phyloP scores from a whole-genome alignment of 2,329 filamentous ascomycete genomes.

The Aspergillus sergii region DNA sequence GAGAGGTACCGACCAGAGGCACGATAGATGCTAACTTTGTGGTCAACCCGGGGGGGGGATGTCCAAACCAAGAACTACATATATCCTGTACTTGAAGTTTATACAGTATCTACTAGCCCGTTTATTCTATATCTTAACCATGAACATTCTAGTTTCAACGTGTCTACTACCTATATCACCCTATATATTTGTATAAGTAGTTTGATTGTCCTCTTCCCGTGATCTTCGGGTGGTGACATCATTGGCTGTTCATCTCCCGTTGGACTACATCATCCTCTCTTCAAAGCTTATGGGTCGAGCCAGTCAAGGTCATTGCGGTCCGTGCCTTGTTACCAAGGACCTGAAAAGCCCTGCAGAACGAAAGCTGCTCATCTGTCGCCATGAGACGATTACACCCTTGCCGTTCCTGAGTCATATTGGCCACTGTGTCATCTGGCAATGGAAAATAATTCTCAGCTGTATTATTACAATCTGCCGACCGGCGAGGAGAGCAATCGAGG shows the following conservation, averaged over 20 bases:
- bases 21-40: not conserved
- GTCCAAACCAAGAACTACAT: not conserved
- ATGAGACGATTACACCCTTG: not conserved
- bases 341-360: not conserved
- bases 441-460: not conserved
- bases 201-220: not conserved
- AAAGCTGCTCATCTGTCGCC: not conserved
- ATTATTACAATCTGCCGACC: not conserved
- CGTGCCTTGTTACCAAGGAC: not conserved
- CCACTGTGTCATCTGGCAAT: not conserved
- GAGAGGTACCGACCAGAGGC: slow-evolving; percentile 19
- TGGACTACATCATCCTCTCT: not conserved
- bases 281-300: not conserved
- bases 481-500: not conserved
- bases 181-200: not conserved
- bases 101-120: not conserved
- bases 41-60: too few species aligned
- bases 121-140: not conserved
- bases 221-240: slow-evolving; percentile 4
- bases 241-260: not conserved
- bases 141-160: not conserved
- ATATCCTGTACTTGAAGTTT: not conserved
- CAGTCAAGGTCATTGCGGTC: not conserved
- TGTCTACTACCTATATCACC: not conserved
- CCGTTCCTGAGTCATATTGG: not conserved